Conservation (phyloP, 139 green algal genomes). For the Auxenochlorella pyrenoidosa region DNA sequence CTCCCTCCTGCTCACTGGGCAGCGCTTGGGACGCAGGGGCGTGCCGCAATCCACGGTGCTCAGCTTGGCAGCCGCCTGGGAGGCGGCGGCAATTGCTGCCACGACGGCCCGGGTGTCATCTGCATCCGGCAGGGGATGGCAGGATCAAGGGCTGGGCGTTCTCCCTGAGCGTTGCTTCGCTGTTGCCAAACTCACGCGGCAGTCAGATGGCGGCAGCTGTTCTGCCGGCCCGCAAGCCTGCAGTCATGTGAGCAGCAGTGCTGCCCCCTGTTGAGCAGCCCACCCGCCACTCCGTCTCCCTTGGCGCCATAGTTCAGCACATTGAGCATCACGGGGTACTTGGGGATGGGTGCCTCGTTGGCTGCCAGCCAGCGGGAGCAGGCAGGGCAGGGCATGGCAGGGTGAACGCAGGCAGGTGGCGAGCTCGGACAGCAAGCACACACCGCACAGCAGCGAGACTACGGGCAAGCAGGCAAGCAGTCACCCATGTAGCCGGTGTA, state of each 20-base stretch:
- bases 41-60: background rate
- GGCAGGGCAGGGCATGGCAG: background rate
- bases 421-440: background rate
- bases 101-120: background rate
- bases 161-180: no score
- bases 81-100: background rate
- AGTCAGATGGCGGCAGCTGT: no score
- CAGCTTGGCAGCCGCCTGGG: background rate
- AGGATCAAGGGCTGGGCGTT: background rate
- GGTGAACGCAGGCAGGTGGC: background rate
- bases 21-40: background rate
- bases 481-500: conserved; percentile 27
- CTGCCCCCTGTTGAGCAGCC: background rate
- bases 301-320: conserved; percentile 8
- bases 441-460: no score
- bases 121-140: background rate
- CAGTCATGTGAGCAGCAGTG: background rate
- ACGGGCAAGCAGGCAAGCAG: no score
- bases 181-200: no score
- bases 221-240: no score
- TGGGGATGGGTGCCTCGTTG: background rate
- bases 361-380: background rate
- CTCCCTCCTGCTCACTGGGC: background rate
- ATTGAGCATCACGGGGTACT: background rate
- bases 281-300: background rate